A percentile compares a stretch with the other conserved stretches of the same genome.
phyloP scores from a whole-genome alignment of 1,284 basidiomycete species.

The Amylostereum areolatum region DNA sequence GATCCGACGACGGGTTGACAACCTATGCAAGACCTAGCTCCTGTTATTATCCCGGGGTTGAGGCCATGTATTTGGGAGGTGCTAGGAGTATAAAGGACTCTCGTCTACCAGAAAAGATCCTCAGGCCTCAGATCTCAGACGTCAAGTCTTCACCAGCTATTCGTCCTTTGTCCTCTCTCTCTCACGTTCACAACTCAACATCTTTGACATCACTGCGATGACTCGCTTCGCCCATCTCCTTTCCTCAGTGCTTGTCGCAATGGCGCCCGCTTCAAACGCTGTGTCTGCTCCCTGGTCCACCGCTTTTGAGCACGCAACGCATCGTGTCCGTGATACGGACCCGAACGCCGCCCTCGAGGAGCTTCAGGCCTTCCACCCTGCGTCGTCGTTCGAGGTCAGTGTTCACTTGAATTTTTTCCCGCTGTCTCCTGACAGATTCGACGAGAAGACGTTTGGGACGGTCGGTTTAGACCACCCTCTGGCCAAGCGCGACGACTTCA shows the following conservation, averaged over 20 bases:
- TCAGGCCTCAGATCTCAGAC: too few relatives aligned
- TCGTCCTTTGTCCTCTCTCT: too few relatives aligned
- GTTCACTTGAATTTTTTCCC: not conserved
- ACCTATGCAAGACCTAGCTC: too few relatives aligned
- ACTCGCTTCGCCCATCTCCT: constrained; percentile 24
- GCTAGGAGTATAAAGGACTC: too few relatives aligned
- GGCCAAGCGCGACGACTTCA: constrained; percentile 22
- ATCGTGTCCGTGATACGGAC: constrained; percentile 29
- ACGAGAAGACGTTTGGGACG: constrained; percentile 35
- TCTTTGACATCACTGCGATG: too few relatives aligned
- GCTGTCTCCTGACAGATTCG: not conserved
- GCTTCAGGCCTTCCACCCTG: constrained; percentile 37
- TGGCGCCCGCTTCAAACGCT: constrained; percentile 21
- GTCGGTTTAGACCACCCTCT: constrained; percentile 29
- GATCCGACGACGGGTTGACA: too few relatives aligned
- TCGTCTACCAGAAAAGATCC: too few relatives aligned
- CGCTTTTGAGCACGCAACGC: constrained; percentile 31
- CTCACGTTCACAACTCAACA: too few relatives aligned
- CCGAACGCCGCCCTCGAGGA: constrained; percentile 18
- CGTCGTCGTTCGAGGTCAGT: constrained; percentile 35
- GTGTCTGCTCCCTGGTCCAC: constrained; percentile 23
- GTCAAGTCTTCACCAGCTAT: too few relatives aligned
- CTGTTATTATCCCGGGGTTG: too few relatives aligned
- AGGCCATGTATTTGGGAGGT: too few relatives aligned
- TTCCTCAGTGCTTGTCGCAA: constrained; percentile 22